Percentiles rank a stretch among this genome's conserved stretches.
These are phyloP conservation scores for Priceomyces haplophilus DNA, from an alignment of 805 yeast species.

Conservation along the genomic window DNA sequence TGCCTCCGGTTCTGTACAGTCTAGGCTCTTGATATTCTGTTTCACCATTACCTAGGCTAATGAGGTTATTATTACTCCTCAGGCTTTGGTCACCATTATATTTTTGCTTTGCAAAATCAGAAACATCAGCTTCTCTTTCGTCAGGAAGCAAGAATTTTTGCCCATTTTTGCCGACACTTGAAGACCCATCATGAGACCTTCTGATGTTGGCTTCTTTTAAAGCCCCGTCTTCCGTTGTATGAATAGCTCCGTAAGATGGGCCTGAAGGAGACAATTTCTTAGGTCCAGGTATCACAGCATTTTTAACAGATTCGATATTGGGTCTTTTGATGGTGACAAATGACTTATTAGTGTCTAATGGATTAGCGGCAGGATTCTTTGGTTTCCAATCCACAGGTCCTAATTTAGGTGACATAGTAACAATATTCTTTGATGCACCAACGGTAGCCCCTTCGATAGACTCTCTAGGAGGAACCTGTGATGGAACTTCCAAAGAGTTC, in stretches of 20 bases:
- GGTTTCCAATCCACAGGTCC: conserved; percentile 45
- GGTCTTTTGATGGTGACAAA: conserved; percentile 71
- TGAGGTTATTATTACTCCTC: background rate
- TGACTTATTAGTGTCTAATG: conserved; percentile 59
- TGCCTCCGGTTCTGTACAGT: conserved; percentile 54
- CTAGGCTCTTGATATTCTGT: conserved; percentile 34
- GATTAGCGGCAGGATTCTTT: conserved; percentile 66
- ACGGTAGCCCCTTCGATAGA: conserved; percentile 3
- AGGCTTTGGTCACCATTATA: background rate
- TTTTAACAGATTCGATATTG: conserved; percentile 18
- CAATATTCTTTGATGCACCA: conserved; percentile 4
- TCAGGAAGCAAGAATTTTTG: conserved; percentile 21
- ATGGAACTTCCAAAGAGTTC: conserved; percentile 25
- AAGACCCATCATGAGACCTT: conserved; percentile 3
- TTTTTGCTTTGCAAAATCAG: conserved; percentile 12
- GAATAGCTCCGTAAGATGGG: conserved; percentile 34
- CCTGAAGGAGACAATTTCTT: conserved; percentile 12
- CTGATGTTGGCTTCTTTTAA: conserved; percentile 22
- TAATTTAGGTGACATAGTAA: conserved; percentile 5
- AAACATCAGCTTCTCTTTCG: conserved; percentile 25
- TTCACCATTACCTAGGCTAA: background rate
- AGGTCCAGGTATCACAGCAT: conserved; percentile 23
- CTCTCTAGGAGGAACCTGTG: conserved; percentile 7
- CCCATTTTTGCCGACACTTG: conserved; percentile 1
- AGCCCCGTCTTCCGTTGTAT: conserved; percentile 46